Percentiles rank a stretch among this genome's conserved stretches.
These are phyloP conservation scores for Mortierella sp. DNA, from an alignment of 371 early-diverging fungal genomes.

Conservation along the genomic window DNA sequence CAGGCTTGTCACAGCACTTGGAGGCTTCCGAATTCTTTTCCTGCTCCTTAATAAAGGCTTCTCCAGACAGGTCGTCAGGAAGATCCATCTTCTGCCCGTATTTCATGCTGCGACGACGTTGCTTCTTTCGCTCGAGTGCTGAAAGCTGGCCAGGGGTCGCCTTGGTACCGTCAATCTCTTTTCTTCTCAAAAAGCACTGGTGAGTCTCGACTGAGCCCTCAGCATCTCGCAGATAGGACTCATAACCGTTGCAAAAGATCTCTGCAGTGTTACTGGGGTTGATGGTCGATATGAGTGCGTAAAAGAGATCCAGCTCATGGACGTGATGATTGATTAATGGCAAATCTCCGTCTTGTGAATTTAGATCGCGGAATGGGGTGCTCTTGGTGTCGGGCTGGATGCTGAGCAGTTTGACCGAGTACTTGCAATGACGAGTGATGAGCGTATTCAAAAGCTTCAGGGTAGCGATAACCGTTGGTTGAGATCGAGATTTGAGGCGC, in stretches of 20 bases:
- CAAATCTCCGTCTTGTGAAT: slow-evolving; percentile 18
- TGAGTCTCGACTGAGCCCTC: slow-evolving; percentile 75
- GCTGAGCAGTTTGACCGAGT: slow-evolving; percentile 77
- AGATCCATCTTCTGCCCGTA: slow-evolving; percentile 67
- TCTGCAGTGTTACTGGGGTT: slow-evolving; percentile 69
- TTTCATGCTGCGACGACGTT: slow-evolving; percentile 70
- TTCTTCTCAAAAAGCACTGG: slow-evolving; percentile 66
- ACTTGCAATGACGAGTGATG: slow-evolving; percentile 82
- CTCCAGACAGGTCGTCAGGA: slow-evolving; percentile 47
- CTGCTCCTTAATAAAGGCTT: slow-evolving; percentile 44
- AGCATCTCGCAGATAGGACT: slow-evolving; percentile 83
- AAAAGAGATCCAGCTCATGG: slow-evolving; percentile 77
- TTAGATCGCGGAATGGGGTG: slow-evolving; percentile 53
- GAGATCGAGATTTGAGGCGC: slow-evolving; percentile 78
- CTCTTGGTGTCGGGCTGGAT: slow-evolving; percentile 70
- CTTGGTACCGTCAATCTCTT: slow-evolving; percentile 43
- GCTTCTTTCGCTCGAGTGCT: slow-evolving; percentile 52
- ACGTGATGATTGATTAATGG: slow-evolving; percentile 75
- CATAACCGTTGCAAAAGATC: slow-evolving; percentile 74
- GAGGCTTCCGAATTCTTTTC: slow-evolving; percentile 34
- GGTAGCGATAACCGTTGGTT: slow-evolving; percentile 84
- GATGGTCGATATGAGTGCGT: slow-evolving; percentile 73
- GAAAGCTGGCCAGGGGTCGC: slow-evolving; percentile 32
- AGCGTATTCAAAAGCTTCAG: slow-evolving; percentile 84
- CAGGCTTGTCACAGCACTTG: slow-evolving; percentile 31